phyloP scores from a whole-genome alignment of 352 stramenopile species.

The Globisporangium nunn region DNA sequence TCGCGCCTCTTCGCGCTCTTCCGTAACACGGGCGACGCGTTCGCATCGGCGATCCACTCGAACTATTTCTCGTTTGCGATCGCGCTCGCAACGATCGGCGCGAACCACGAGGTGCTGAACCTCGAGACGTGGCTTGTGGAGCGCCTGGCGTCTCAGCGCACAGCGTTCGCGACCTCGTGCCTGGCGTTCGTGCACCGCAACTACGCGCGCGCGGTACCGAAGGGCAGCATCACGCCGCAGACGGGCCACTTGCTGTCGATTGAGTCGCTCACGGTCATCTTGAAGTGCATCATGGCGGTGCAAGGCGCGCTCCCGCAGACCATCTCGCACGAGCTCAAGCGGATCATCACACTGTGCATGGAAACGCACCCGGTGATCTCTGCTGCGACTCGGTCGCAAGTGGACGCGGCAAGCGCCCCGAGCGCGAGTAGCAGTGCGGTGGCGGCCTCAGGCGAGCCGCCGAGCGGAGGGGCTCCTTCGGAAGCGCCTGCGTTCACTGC shows the following conservation, averaged over 20 bases:
- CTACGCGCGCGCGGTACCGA: slow-evolving; percentile 74
- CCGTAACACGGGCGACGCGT: slow-evolving; percentile 77
- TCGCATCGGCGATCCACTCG: slow-evolving; percentile 75
- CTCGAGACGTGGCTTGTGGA: slow-evolving; percentile 82
- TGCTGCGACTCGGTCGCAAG: slow-evolving; percentile 39
- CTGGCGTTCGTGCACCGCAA: slow-evolving; percentile 83
- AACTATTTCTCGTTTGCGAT: slow-evolving; percentile 88
- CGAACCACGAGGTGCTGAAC: slow-evolving; percentile 82
- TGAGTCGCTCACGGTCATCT: slow-evolving; percentile 74
- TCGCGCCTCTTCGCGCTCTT: slow-evolving; percentile 79
- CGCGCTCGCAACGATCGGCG: slow-evolving; percentile 71
- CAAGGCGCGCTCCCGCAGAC: slow-evolving; percentile 59
- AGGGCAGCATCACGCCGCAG: slow-evolving; percentile 72
- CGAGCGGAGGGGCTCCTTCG: slow-evolving; percentile 5
- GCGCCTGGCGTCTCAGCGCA: slow-evolving; percentile 66
- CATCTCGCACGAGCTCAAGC: slow-evolving; percentile 76
- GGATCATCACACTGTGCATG: slow-evolving; percentile 76
- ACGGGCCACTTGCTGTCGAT: slow-evolving; percentile 77
- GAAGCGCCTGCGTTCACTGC: slow-evolving; percentile 56
- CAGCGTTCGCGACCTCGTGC: slow-evolving; percentile 78
- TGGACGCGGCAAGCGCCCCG: slow-evolving; percentile 17
- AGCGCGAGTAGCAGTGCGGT: not conserved
- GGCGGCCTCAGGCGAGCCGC: slow-evolving; percentile 7
- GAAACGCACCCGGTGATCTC: slow-evolving; percentile 79
- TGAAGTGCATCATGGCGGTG: slow-evolving; percentile 79